Evolutionary conservation across 2,329 filamentous ascomycete genomes (phyloP).

Genomic region (Ophiostoma sp.): DNA sequence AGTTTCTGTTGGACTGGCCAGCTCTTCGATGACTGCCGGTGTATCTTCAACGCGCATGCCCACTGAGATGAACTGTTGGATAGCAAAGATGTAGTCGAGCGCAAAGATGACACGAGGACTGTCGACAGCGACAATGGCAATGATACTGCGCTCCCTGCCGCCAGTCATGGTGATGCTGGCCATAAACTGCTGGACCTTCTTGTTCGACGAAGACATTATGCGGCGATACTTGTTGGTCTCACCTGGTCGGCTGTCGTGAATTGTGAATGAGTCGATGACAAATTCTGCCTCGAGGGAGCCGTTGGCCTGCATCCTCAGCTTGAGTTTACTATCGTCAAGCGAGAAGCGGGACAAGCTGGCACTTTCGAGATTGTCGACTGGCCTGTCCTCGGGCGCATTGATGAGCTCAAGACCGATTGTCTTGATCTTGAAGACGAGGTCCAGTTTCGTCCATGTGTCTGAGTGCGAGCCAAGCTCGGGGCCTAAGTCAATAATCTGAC

Average conservation of each 20-base stretch:
- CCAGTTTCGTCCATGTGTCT: slow-evolving; percentile 87
- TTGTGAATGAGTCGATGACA: slow-evolving; percentile 90
- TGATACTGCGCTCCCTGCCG: slow-evolving; percentile 75
- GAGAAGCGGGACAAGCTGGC: slow-evolving; percentile 93
- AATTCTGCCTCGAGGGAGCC: slow-evolving; percentile 90
- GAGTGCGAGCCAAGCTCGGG: slow-evolving; percentile 70
- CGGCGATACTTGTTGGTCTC: slow-evolving; percentile 96
- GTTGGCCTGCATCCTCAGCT: slow-evolving; percentile 90
- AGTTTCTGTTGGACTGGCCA: slow-evolving; percentile 57
- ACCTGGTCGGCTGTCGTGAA: slow-evolving; percentile 82
- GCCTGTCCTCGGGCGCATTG: slow-evolving; percentile 70
- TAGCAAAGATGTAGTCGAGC: slow-evolving; percentile 88
- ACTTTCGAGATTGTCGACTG: slow-evolving; percentile 73
- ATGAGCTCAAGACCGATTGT: slow-evolving; percentile 88
- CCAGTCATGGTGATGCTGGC: slow-evolving; percentile 91
- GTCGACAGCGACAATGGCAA: slow-evolving; percentile 90
- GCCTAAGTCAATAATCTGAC: slow-evolving; percentile 54
- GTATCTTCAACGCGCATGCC: slow-evolving; percentile 67
- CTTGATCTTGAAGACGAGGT: slow-evolving; percentile 85
- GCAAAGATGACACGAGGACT: slow-evolving; percentile 94
- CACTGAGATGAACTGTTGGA: slow-evolving; percentile 78
- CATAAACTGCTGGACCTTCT: slow-evolving; percentile 96
- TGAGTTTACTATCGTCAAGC: slow-evolving; percentile 86
- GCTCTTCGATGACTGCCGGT: slow-evolving; percentile 43
- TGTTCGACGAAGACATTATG: slow-evolving; percentile 97